Percentiles rank a stretch among this genome's conserved stretches.
Evolutionary conservation across 176 grass and related monocot genomes (phyloP).

Genomic region (Eleusine indica): DNA sequence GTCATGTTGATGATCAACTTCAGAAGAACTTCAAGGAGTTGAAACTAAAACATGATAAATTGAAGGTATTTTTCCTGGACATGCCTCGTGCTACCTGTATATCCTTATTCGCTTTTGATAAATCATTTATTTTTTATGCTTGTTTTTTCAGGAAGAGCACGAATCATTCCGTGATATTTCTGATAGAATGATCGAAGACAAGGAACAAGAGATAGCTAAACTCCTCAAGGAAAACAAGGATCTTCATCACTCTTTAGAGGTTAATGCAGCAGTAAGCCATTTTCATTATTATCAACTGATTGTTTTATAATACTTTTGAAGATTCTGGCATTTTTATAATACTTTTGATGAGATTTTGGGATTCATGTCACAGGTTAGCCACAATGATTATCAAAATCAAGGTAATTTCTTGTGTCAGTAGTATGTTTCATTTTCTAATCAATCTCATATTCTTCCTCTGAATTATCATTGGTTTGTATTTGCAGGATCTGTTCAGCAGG

Average conservation of each 20-base stretch:
- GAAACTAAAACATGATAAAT: constrained; percentile 74
- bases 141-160: constrained; percentile 83
- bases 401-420: constrained; percentile 50
- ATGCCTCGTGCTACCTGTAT: constrained; percentile 33
- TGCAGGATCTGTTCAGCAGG: constrained; percentile 70
- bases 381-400: constrained; percentile 55
- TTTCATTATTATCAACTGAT: constrained; percentile 7
- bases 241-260: constrained; percentile 76
- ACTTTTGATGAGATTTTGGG: constrained; percentile 37
- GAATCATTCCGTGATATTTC: constrained; percentile 83
- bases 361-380: constrained; percentile 65
- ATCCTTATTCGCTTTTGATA: constrained; percentile 4
- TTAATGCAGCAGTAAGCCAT: constrained; percentile 50
- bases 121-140: constrained; percentile 39
- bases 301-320: constrained; percentile 22
- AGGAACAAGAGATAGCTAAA: constrained; percentile 76
- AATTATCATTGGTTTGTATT: constrained; percentile 31
- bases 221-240: constrained; percentile 80
- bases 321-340: constrained; percentile 8
- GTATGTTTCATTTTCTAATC: constrained; percentile 18
- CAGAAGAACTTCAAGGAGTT: constrained; percentile 80
- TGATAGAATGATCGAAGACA: constrained; percentile 97
- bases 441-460: neutral
- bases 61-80: constrained; percentile 63
- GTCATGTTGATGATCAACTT: constrained; percentile 67